Base-by-base conservation (phyloP, 164 flowering plant species). In the Chimonanthus praecox region DNA sequence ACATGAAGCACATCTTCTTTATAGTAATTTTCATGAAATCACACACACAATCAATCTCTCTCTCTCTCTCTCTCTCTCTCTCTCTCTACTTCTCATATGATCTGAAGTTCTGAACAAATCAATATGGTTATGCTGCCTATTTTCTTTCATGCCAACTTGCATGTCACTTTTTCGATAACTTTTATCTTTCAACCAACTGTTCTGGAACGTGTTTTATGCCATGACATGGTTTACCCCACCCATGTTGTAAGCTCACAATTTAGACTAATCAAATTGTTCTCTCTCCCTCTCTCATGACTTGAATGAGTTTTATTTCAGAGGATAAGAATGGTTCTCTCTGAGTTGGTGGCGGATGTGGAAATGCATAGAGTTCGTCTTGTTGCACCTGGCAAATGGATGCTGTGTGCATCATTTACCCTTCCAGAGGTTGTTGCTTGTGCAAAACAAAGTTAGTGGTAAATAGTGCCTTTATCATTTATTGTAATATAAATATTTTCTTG, bases 301-400 rank as follows among this genome's bases (percentile, higher is more conserved):
- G 13, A 48, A n/a, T 68, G 70, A 7, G 21, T 54, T 43, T 7
- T 9, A 8, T 5, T 33, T 79, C 92, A 95, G 98, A 78, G 93
- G 70, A 88, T 95, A 84, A 83, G 87, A 81, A 85, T 79, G 73
- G 90, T 83, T n/a, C 78, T 92, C n/a, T 49, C 75, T 51, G 95
- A 90, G 78, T 89, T 75, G 67, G 92, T 87, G 8, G 83, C 89
- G 77, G 83, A 88, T 65, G 89, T 89, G 18, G 86, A 88, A 71
- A 88, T 95, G 89, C 94, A 83, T 47, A 84, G 85, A 73, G 98
- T 95, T 68, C 90, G 97, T 58, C 89, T 80, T 60, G 99, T 90
- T 64, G 97, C 99, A 44, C 97, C 98, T 2, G 92, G 94, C 70
- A 95, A 95, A 82, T 93, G 97, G 94, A 95, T 93, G 99, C 65